These are phyloP conservation scores for Niveomyces coronatus DNA, from an alignment of 2,329 filamentous ascomycete species.

Conservation along the genomic window DNA sequence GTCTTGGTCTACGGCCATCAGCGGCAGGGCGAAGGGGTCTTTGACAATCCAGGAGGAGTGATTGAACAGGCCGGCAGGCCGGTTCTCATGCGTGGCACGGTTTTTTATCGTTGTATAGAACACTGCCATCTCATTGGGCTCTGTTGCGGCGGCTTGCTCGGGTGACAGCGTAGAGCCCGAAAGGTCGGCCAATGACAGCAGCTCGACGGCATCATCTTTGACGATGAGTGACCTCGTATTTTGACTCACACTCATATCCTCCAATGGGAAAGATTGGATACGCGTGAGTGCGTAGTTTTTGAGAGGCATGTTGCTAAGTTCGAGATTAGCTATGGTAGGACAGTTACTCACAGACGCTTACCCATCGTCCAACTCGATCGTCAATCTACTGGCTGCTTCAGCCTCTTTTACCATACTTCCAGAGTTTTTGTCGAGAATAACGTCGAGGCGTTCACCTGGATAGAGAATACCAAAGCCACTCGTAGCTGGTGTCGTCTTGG, in stretches of 20 bases:
- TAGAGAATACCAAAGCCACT: conserved; percentile 13
- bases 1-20: conserved; percentile 11
- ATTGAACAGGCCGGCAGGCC: conserved; percentile 15
- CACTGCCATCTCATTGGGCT: conserved; percentile 10
- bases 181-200: conserved; percentile 1
- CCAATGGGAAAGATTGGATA: conserved; percentile 13
- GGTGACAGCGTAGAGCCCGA: not conserved
- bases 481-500: conserved; percentile 7
- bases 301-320: conserved; percentile 14
- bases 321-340: too few relatives aligned
- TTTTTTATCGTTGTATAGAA: conserved; percentile 15
- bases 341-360: too few relatives aligned
- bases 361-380: conserved; percentile 8
- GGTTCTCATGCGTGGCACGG: conserved; percentile 13
- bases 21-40: conserved; percentile 7
- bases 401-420: not conserved
- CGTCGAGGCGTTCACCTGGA: conserved; percentile 15
- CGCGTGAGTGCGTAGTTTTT: conserved; percentile 14
- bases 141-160: not conserved
- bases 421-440: conserved; percentile 1
- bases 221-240: not conserved
- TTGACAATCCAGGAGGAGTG: conserved; percentile 14
- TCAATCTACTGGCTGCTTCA: not conserved
- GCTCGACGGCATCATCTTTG: not conserved
- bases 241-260: not conserved